A percentile compares a stretch with the other conserved stretches of the same genome.
These are phyloP conservation scores for Neopestalotiopsis clavispora DNA, from an alignment of 2,329 filamentous ascomycete species.

Conservation along the genomic window DNA sequence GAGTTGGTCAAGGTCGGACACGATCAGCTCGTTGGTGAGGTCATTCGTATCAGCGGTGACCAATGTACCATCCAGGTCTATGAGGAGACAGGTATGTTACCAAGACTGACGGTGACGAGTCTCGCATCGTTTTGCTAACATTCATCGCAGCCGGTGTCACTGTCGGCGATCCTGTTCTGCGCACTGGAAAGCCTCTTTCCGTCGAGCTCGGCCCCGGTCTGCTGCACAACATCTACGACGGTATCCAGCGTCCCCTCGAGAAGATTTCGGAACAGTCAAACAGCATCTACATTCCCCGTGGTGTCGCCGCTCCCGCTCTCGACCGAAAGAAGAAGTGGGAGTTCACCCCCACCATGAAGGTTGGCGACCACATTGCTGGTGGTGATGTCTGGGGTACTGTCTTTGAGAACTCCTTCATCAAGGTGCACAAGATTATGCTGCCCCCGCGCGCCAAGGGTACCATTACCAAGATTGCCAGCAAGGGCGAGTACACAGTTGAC, in stretches of 20 bases:
- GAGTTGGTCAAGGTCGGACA: conserved; percentile 96
- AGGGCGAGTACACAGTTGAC: conserved; percentile 92
- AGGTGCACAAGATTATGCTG: conserved; percentile 90
- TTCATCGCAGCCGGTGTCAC: conserved; percentile 78
- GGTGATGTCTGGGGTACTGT: conserved; percentile 96
- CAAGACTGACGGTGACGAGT: background rate
- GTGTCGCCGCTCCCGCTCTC: conserved; percentile 85
- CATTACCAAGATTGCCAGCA: conserved; percentile 87
- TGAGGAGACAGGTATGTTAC: conserved; percentile 86
- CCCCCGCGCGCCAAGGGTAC: conserved; percentile 89
- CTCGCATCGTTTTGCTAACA: background rate
- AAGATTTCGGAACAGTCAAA: conserved; percentile 78
- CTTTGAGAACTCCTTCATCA: conserved; percentile 93
- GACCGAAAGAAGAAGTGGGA: conserved; percentile 96
- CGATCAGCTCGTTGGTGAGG: conserved; percentile 91
- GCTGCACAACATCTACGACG: conserved; percentile 99
- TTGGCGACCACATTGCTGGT: conserved; percentile 95
- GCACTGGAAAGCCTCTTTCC: conserved; percentile 94
- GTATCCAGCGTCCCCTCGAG: conserved; percentile 93
- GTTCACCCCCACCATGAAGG: conserved; percentile 89
- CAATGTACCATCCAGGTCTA: conserved; percentile 98
- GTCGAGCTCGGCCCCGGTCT: conserved; percentile 96
- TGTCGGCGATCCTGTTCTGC: conserved; percentile 88
- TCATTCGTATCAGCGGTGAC: conserved; percentile 96
- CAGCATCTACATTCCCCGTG: conserved; percentile 97